Percentiles rank a stretch among this genome's conserved stretches.
Evolutionary conservation across 306 rosid species (phyloP).

Genomic region (Urtica urens): DNA sequence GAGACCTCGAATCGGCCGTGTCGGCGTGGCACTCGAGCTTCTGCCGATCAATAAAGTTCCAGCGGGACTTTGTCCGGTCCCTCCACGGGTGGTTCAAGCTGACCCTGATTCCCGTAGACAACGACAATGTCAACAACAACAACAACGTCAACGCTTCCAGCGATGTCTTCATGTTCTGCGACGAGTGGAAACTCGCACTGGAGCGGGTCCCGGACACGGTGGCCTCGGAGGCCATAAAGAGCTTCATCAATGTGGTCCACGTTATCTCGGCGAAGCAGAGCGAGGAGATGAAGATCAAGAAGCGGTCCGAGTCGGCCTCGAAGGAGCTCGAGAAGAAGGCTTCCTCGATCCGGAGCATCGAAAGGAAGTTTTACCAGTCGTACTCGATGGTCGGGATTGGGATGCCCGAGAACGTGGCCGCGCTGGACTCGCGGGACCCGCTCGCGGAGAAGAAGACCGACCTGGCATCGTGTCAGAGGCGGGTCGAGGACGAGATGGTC

Average conservation of each 20-base stretch:
- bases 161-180: constrained; percentile 57
- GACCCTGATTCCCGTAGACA: constrained; percentile 55
- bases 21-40: constrained; percentile 90
- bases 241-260: constrained; percentile 79
- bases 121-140: constrained; percentile 26
- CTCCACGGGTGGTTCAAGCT: constrained; percentile 89
- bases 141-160: constrained; percentile 39
- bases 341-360: constrained; percentile 59
- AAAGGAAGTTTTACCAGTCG: constrained; percentile 80
- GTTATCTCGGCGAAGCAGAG: constrained; percentile 63
- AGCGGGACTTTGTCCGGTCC: constrained; percentile 63
- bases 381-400: constrained; percentile 97
- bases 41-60: constrained; percentile 72
- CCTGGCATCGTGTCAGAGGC: constrained; percentile 69
- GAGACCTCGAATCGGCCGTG: constrained; percentile 84
- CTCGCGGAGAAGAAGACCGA: constrained; percentile 83
- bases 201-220: constrained; percentile 96
- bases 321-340: constrained; percentile 90
- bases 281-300: constrained; percentile 73
- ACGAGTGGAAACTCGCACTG: constrained; percentile 95
- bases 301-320: constrained; percentile 66
- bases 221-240: constrained; percentile 91
- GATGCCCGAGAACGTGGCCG: constrained; percentile 64
- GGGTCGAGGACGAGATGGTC: constrained; percentile 85
- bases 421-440: constrained; percentile 80